phyloP scores from a whole-genome alignment of 148 eudicot genomes.

The Rhododendron molle region DNA sequence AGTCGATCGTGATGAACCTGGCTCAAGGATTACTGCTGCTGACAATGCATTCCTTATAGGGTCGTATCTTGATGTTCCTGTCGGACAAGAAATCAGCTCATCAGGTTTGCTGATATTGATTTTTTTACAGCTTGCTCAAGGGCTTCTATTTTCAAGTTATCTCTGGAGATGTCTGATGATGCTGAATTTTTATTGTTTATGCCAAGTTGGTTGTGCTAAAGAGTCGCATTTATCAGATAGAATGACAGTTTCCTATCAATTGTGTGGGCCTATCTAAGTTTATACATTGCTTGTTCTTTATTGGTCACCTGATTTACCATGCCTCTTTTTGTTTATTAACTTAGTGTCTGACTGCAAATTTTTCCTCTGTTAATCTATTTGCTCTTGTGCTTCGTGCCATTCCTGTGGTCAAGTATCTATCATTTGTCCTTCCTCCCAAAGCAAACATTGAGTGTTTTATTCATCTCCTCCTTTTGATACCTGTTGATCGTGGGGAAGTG shows the following conservation, averaged over 20 bases:
- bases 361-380: neutral
- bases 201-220: neutral
- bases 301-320: neutral
- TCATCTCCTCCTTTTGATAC: neutral
- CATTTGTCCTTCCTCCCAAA: neutral
- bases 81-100: conserved; percentile 84
- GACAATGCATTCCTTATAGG: conserved; percentile 74
- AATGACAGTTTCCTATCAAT: neutral
- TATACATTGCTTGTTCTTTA: conserved; percentile 2
- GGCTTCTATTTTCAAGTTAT: conserved; percentile 1
- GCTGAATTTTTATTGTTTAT: neutral
- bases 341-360: neutral
- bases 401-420: neutral
- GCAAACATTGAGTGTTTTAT: neutral
- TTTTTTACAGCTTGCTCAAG: neutral
- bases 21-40: conserved; percentile 47
- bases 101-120: conserved; percentile 48
- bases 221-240: neutral
- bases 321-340: neutral
- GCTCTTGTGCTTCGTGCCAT: neutral
- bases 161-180: neutral
- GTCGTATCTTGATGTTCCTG: conserved; percentile 91
- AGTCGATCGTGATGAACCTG: conserved; percentile 59
- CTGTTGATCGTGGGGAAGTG: neutral
- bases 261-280: neutral